Base-by-base conservation (phyloP, 202 grass and related monocot genomes). In the Setaria italica region DNA sequence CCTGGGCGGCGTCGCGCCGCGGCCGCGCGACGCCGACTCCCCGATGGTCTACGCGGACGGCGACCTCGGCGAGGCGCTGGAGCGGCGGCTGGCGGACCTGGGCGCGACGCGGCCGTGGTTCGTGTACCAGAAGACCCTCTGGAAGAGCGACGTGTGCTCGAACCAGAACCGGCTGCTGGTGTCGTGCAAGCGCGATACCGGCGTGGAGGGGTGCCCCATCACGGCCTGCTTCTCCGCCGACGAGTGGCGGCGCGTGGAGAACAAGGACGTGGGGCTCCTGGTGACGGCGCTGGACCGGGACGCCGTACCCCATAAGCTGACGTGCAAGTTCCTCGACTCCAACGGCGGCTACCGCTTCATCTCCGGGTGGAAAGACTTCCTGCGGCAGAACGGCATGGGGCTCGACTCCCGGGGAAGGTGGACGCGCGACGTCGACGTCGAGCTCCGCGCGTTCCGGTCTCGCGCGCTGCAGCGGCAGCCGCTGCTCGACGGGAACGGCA, bases 111-210 rank as follows among this genome's bases (percentile, higher is more conserved):
- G 9, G 0, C 50, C 66, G n/a, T 4, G 7, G 34, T 30, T 70
- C 64, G 50, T 81, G 65, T 17, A 32, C 49, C 7, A 8, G 20
- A 81, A 81, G 64, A 0, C 2, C 1, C 34, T 81, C 12, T 0
- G 17, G 1, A 80, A 16, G 78, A 81, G 78, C 78, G 49, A 81
- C 78, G 78, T 55, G 33, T 16, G 35, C 49, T 6, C 8, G 5
- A 55, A 69, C 66, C 79, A 82, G 79, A 81, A 70, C 65, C 79
- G 79, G 3, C 79, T 81, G 34, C 65, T 81, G n/a, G 13, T 81
- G 48, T 81, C 79, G 49, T 81, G 79, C 65, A 81, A 70, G 79
- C 34, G 65, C 50, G 75, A 47, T 11, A 21, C 54, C 11, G 46
- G 46, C 1, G 12, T 37, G 2, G 51, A 6, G 0, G 16, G 1